phyloP scores from a whole-genome alignment of 345 rosid genomes.

The Capsella bursapastoris region DNA sequence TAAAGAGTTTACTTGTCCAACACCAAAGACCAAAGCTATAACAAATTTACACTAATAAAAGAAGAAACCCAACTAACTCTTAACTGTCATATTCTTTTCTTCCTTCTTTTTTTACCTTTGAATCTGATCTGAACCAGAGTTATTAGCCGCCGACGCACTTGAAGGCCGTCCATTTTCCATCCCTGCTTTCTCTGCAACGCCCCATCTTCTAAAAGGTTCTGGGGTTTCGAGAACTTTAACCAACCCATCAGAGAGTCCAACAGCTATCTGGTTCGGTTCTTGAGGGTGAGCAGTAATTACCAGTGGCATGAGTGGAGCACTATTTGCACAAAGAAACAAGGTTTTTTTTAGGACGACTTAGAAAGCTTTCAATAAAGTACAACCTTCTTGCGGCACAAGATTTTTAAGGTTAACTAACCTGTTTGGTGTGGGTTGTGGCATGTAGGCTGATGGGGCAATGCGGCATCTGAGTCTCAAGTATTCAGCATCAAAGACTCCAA shows the following conservation, averaged over 20 bases:
- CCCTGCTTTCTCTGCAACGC: conserved; percentile 54
- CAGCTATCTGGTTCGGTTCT: conserved; percentile 69
- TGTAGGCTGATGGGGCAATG: conserved; percentile 71
- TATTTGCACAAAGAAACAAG: conserved; percentile 6
- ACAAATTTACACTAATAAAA: conserved; percentile 33
- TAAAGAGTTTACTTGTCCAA: conserved; percentile 25
- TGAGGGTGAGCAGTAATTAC: conserved; percentile 75
- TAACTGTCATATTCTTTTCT: background rate
- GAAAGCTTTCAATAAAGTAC: background rate
- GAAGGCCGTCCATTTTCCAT: conserved; percentile 52
- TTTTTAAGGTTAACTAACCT: conserved; percentile 48
- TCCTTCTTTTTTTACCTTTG: conserved; percentile 46
- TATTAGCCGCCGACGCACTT: conserved; percentile 53
- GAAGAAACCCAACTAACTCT: conserved; percentile 25
- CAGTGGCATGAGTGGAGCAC: conserved; percentile 46
- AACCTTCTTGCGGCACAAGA: background rate
- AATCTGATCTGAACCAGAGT: conserved; percentile 50
- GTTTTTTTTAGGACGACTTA: background rate
- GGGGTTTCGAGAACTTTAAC: conserved; percentile 70
- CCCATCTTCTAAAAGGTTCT: conserved; percentile 66
- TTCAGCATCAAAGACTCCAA: conserved; percentile 87
- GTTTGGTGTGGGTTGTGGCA: conserved; percentile 55
- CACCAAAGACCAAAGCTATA: conserved; percentile 28
- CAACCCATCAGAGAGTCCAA: conserved; percentile 69
- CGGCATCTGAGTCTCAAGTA: conserved; percentile 77